Evolutionary conservation across 495 filamentous ascomycete genomes (phyloP).

Genomic region (Parachaetomium inaequale): DNA sequence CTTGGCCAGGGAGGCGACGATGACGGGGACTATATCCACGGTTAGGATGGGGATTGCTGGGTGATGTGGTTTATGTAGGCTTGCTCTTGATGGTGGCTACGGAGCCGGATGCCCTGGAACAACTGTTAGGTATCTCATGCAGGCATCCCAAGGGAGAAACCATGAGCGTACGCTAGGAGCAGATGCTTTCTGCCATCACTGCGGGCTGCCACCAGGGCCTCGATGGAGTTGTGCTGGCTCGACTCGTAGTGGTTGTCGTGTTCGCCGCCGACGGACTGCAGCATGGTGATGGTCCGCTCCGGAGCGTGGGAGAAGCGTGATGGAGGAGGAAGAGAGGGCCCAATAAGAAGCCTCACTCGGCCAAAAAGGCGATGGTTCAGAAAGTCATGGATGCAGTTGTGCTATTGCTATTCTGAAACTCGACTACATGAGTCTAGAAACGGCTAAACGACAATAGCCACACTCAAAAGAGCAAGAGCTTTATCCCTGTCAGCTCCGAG

Average conservation of each 20-base stretch:
- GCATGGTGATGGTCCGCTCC: conserved; percentile 22
- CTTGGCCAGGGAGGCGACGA: conserved; percentile 57
- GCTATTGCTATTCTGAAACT: background rate
- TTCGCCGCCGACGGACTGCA: conserved; percentile 32
- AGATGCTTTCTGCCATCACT: conserved; percentile 69
- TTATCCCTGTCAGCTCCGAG: no score
- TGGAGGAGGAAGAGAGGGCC: no score
- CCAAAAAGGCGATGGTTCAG: background rate
- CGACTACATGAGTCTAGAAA: background rate
- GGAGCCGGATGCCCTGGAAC: conserved; percentile 36
- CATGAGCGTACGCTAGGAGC: conserved; percentile 61
- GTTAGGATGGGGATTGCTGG: background rate
- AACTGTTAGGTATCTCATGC: conserved; percentile 38
- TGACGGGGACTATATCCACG: conserved; percentile 54
- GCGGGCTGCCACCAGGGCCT: conserved; percentile 33
- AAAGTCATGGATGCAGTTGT: background rate
- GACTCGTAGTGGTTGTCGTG: conserved; percentile 35
- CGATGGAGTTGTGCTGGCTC: conserved; percentile 31
- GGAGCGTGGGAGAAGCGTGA: background rate
- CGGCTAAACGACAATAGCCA: background rate
- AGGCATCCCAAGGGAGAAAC: background rate
- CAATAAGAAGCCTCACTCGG: no score
- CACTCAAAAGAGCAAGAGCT: background rate
- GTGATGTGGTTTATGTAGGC: background rate
- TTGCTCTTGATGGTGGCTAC: conserved; percentile 81